Evolutionary conservation across 1,284 basidiomycete genomes (phyloP).

Genomic region (Ganoderma multipileum): DNA sequence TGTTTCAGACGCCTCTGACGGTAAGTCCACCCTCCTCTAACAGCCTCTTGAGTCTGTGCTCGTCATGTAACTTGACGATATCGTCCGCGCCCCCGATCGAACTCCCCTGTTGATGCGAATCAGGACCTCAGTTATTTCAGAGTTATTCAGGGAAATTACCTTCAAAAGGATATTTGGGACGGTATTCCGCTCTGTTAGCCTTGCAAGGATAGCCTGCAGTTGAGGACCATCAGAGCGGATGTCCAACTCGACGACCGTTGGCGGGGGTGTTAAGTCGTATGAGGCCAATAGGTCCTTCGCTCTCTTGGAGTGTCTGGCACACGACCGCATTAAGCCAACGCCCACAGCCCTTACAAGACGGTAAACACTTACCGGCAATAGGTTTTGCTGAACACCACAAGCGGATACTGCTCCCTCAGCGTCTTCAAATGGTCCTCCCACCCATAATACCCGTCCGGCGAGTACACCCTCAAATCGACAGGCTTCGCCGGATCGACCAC

Average conservation of each 20-base stretch:
- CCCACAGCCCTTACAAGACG: background rate
- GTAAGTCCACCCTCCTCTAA: conserved; percentile 52
- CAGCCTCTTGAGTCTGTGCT: conserved; percentile 49
- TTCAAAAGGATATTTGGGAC: conserved; percentile 78
- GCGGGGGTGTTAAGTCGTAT: conserved; percentile 72
- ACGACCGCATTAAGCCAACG: background rate
- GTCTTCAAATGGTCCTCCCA: conserved; percentile 56
- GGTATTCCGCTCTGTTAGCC: conserved; percentile 70
- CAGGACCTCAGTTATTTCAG: background rate
- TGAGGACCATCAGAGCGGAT: conserved; percentile 68
- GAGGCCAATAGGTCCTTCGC: conserved; percentile 73
- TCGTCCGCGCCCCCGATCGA: conserved; percentile 80
- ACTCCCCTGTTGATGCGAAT: conserved; percentile 47
- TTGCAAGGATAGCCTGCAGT: conserved; percentile 70
- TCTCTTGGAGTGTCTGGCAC: conserved; percentile 64
- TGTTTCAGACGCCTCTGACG: conserved; percentile 28
- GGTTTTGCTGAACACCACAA: conserved; percentile 86
- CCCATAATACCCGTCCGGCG: conserved; percentile 46
- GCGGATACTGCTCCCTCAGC: conserved; percentile 61
- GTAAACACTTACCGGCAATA: conserved; percentile 66
- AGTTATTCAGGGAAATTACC: conserved; percentile 16
- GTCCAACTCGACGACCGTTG: conserved; percentile 80
- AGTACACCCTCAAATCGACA: conserved; percentile 60
- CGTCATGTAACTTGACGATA: conserved; percentile 56
- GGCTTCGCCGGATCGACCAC: conserved; percentile 49